Evolutionary conservation across 208 protist genomes (phyloP).

Genomic region (Naegleria gruberi): DNA sequence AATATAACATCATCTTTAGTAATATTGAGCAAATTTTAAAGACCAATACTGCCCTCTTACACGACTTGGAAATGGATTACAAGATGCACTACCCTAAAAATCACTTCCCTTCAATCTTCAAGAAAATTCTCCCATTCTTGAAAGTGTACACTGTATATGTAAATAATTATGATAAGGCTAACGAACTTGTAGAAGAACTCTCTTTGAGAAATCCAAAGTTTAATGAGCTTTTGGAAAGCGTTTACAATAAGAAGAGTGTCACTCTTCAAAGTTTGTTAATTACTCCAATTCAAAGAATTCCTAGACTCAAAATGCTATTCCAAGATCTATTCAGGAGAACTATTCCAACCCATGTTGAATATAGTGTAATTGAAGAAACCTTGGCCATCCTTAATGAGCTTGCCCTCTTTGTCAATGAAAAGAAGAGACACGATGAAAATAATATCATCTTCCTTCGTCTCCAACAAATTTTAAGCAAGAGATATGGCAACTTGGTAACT

Average conservation of each 20-base stretch:
- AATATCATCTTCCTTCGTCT: background rate
- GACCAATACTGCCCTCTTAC: conserved; percentile 27
- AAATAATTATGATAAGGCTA: background rate
- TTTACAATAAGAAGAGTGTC: background rate
- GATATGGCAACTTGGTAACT: background rate
- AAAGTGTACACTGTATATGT: conserved; percentile 28
- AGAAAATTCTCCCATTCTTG: conserved; percentile 16
- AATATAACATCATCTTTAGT: conserved; percentile 30
- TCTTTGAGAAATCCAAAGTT: background rate
- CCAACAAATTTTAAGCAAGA: background rate
- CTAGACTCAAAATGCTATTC: conserved; percentile 39
- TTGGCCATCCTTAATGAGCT: background rate
- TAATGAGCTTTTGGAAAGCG: background rate
- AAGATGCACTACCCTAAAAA: conserved; percentile 3
- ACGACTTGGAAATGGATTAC: conserved; percentile 8
- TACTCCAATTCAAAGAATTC: conserved; percentile 41
- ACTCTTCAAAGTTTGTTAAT: conserved; percentile 25
- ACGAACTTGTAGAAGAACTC: background rate
- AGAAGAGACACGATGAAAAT: conserved; percentile 10
- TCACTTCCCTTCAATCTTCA: conserved; percentile 16
- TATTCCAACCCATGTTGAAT: conserved; percentile 22
- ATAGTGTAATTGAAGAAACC: background rate
- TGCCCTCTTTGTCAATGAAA: conserved; percentile 13
- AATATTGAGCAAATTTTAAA: conserved; percentile 32
- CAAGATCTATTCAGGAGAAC: conserved; percentile 35